Percentiles rank a stretch among this genome's conserved stretches.
phyloP scores from a whole-genome alignment of 129 eudicot species.

The Oenanthe sinensis region DNA sequence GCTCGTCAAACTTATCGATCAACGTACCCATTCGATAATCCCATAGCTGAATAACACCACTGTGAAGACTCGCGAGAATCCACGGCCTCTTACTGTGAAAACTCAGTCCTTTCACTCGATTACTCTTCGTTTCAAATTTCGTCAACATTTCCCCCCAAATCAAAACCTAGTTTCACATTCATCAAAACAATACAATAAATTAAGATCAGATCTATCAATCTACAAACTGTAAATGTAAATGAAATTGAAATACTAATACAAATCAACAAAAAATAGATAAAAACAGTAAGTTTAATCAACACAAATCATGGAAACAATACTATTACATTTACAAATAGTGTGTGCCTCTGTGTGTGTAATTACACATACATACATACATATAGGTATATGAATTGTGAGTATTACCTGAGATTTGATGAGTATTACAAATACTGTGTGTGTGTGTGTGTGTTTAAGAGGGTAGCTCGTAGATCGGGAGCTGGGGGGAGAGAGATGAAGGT shows the following conservation, averaged over 20 bases:
- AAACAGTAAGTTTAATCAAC: neutral
- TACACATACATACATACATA: no score
- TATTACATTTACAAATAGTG: no score
- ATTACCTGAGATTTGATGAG: neutral
- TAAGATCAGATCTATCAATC: neutral
- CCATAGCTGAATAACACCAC: constrained; percentile 52
- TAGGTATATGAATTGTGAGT: neutral
- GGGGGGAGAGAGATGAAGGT: neutral
- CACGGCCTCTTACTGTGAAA: constrained; percentile 46
- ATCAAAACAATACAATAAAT: neutral
- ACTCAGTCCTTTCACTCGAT: constrained; percentile 30
- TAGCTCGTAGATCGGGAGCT: neutral
- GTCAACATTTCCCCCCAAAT: constrained; percentile 3
- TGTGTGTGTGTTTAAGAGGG: no score
- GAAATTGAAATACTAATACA: neutral
- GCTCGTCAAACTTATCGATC: constrained; percentile 38
- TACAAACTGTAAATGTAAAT: neutral
- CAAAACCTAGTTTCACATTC: neutral
- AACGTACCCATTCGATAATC: constrained; percentile 47
- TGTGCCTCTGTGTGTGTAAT: no score
- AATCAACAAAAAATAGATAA: neutral
- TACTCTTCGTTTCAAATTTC: constrained; percentile 15
- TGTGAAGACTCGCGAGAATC: constrained; percentile 46
- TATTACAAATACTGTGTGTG: no score
- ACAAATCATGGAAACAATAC: no score